Base-by-base conservation (phyloP, 1,284 basidiomycete genomes). In the Ceratobasidium sp. region DNA sequence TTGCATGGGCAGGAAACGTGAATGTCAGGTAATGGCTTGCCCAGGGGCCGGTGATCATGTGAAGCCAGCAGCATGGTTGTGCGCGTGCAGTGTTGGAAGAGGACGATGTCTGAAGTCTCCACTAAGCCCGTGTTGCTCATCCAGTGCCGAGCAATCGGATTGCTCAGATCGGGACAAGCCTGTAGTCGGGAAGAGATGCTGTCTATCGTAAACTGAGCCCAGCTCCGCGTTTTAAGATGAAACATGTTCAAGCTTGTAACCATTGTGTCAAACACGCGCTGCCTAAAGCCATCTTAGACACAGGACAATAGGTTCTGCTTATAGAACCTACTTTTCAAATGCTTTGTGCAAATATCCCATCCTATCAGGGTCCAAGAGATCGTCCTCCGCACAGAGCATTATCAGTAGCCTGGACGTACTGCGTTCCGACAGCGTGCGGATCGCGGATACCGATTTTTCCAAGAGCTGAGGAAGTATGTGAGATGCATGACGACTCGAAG, bases 1-100 rank as follows among this genome's bases (percentile, higher is more conserved):
- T 41, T 41, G 21, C 59, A 64, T 6, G 16, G 9, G 36, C 47
- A 64, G 14, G 16, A 13, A 7, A 11, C n/a, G 25, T 50, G 11
- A 11, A 64, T 53, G 9, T 64, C 49, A 1, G 59, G 59, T 27
- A 64, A 25, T 3, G 49, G 19, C 7, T 47, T 47, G 7, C 59
- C 59, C n/a, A 52, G 23, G 2, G 59, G 59, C 1, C 49, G 47
- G n/a, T 2, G n/a, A 23, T 46, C 44, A 3, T 29, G 41, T 14
- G 57, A 59, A 2, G 57, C 57, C 4, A 59, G 7, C 4, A 59
- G 41, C 11, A 25, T 21, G 5, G 46, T 11, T 6, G 57, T 59
- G 4, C 41, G 57, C 11, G 41, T 7, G 7, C n/a, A 5, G 42
- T 16, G 5, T 9, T 39, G 33, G 21, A 59, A 47, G 29, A 41